These are phyloP conservation scores for Fusarium sp. DNA, from an alignment of 2,329 filamentous ascomycete genomes.

Conservation along the genomic window DNA sequence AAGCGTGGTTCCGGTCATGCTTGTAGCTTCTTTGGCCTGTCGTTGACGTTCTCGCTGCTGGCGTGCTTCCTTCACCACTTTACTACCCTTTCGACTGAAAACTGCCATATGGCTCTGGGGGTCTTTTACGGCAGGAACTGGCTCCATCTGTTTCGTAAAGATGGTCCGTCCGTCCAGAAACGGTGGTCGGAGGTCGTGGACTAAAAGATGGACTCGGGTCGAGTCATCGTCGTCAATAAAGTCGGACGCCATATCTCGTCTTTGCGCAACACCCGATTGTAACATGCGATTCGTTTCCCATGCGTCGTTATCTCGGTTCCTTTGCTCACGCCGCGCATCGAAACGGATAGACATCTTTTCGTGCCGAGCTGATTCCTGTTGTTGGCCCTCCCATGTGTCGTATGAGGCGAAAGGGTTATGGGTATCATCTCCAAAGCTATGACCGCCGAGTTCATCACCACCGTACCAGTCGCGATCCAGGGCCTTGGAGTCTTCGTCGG, in stretches of 20 bases:
- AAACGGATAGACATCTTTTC: slow-evolving; percentile 84
- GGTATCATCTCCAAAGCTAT: slow-evolving; percentile 90
- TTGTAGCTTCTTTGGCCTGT: slow-evolving; percentile 95
- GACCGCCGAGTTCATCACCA: slow-evolving; percentile 83
- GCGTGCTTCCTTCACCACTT: slow-evolving; percentile 89
- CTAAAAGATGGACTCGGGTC: slow-evolving; percentile 88
- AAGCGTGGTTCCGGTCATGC: slow-evolving; percentile 88
- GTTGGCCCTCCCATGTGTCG: slow-evolving; percentile 79
- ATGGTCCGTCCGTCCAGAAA: slow-evolving; percentile 95
- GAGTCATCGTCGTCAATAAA: slow-evolving; percentile 89
- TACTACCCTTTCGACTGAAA: slow-evolving; percentile 94
- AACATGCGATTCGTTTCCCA: slow-evolving; percentile 99
- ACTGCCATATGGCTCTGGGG: slow-evolving; percentile 99
- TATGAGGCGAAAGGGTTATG: slow-evolving; percentile 91
- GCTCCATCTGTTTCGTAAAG: slow-evolving; percentile 97
- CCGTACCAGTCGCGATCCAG: slow-evolving; percentile 95
- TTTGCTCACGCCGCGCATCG: slow-evolving; percentile 80
- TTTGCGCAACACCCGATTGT: slow-evolving; percentile 93
- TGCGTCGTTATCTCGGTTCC: slow-evolving; percentile 94
- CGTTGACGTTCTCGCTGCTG: slow-evolving; percentile 94
- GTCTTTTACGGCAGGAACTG: slow-evolving; percentile 91
- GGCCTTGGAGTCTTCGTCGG: slow-evolving; percentile 77
- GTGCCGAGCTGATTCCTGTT: slow-evolving; percentile 81
- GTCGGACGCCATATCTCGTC: slow-evolving; percentile 82
- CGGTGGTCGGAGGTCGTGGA: slow-evolving; percentile 93